Evolutionary conservation across 2,329 filamentous ascomycete genomes (phyloP).

Genomic region (Phoma sp.): DNA sequence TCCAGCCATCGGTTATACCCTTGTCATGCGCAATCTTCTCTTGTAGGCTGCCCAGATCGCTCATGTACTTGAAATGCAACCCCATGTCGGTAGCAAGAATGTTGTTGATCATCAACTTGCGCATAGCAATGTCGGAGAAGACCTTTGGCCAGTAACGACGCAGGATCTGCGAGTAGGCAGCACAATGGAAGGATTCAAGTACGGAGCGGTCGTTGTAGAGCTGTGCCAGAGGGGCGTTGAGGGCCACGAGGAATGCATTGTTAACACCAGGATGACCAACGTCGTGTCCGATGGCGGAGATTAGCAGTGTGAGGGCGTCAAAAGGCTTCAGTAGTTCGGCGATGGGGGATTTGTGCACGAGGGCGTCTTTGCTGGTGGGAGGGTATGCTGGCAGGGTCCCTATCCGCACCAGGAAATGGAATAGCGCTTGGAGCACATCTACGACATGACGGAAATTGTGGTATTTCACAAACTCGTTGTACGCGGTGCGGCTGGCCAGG

Average conservation of each 20-base stretch:
- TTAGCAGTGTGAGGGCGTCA: conserved; percentile 85
- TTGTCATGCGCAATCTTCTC: conserved; percentile 74
- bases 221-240: conserved; percentile 91
- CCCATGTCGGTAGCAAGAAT: conserved; percentile 98
- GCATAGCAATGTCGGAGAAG: conserved; percentile 79
- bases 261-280: conserved; percentile 98
- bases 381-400: conserved; percentile 76
- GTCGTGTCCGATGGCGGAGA: conserved; percentile 97
- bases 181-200: conserved; percentile 95
- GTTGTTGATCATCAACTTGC: conserved; percentile 93
- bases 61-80: conserved; percentile 96
- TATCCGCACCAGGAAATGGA: conserved; percentile 84
- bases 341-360: conserved; percentile 65
- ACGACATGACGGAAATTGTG: conserved; percentile 98
- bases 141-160: conserved; percentile 88
- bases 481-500: conserved; percentile 87
- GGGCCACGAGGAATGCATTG: conserved; percentile 90
- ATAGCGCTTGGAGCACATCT: conserved; percentile 92
- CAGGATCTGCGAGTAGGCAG: conserved; percentile 94
- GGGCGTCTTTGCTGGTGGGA: conserved; percentile 33
- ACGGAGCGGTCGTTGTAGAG: conserved; percentile 97
- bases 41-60: conserved; percentile 79
- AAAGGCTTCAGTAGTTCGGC: conserved; percentile 81
- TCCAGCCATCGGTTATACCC: conserved; percentile 73
- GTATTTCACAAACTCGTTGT: conserved; percentile 95